Evolutionary conservation across 352 stramenopile species (phyloP).

Genomic region (Achlya hypogyna): DNA sequence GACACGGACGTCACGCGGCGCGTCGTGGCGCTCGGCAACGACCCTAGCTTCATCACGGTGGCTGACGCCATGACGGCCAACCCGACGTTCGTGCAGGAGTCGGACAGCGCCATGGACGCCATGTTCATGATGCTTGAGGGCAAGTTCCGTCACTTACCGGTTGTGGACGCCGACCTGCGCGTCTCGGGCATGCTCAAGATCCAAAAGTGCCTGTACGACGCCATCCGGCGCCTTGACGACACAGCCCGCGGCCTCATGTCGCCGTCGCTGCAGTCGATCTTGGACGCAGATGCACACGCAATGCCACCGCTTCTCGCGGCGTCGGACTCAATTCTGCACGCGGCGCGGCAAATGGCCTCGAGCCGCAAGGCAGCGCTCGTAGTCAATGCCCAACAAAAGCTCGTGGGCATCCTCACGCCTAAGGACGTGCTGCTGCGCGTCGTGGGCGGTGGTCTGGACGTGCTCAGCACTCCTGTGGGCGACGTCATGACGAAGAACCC

Average conservation of each 20-base stretch:
- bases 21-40: conserved; percentile 78
- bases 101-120: conserved; percentile 83
- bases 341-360: conserved; percentile 76
- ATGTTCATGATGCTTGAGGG: conserved; percentile 89
- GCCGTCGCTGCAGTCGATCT: conserved; percentile 69
- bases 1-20: conserved; percentile 86
- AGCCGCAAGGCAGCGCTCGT: conserved; percentile 73
- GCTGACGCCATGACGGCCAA: conserved; percentile 79
- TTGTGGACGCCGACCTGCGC: conserved; percentile 83
- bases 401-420: conserved; percentile 96
- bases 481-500: conserved; percentile 96
- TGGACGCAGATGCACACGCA: conserved; percentile 47
- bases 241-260: conserved; percentile 53
- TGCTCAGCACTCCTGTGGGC: conserved; percentile 82
- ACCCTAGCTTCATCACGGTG: conserved; percentile 77
- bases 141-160: conserved; percentile 95
- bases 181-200: conserved; percentile 97
- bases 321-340: conserved; percentile 75
- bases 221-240: conserved; percentile 95
- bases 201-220: conserved; percentile 98
- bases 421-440: conserved; percentile 96
- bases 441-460: conserved; percentile 86
- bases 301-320: conserved; percentile 67
- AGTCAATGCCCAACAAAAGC: conserved; percentile 67
- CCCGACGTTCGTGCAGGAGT: conserved; percentile 83